Evolutionary conservation across 106 monocot genomes (phyloP).

Genomic region (Iris macrosiphon): DNA sequence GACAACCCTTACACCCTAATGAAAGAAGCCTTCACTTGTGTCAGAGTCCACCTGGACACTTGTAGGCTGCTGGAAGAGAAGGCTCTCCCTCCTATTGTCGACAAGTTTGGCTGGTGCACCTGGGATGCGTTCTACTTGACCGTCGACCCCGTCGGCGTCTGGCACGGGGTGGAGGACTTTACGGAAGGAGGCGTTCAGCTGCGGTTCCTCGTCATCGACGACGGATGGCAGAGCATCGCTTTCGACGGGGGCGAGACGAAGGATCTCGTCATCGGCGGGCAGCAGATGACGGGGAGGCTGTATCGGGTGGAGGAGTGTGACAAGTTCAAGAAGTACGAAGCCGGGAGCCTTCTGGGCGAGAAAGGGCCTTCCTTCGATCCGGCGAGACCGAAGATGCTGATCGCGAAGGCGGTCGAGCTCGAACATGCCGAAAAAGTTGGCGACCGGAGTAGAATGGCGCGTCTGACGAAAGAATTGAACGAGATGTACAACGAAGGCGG

Average conservation of each 20-base stretch:
- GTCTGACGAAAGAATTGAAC: constrained; percentile 15
- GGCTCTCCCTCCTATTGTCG: constrained; percentile 9
- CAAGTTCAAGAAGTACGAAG: constrained; percentile 23
- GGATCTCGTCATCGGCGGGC: constrained; percentile 41
- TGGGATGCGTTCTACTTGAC: constrained; percentile 53
- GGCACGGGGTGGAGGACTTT: constrained; percentile 32
- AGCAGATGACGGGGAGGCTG: constrained; percentile 39
- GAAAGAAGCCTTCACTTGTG: constrained; percentile 28
- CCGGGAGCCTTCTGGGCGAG: constrained; percentile 15
- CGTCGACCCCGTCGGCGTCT: constrained; percentile 33
- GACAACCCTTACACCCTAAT: constrained; percentile 35
- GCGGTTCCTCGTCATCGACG: constrained; percentile 47
- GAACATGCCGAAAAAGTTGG: constrained; percentile 30
- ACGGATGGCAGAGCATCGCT: constrained; percentile 46
- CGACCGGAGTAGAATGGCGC: constrained; percentile 2
- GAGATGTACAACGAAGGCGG: not conserved
- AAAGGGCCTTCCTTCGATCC: constrained; percentile 19
- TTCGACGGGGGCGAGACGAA: constrained; percentile 20
- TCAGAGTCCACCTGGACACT: constrained; percentile 32
- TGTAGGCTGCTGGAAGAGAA: constrained; percentile 50
- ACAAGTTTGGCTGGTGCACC: constrained; percentile 51
- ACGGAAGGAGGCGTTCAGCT: constrained; percentile 25
- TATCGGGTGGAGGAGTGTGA: constrained; percentile 42
- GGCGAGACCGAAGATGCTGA: constrained; percentile 13
- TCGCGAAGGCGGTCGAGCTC: constrained; percentile 31